Base-by-base conservation (phyloP, 805 yeast species). In the Candida montana region DNA sequence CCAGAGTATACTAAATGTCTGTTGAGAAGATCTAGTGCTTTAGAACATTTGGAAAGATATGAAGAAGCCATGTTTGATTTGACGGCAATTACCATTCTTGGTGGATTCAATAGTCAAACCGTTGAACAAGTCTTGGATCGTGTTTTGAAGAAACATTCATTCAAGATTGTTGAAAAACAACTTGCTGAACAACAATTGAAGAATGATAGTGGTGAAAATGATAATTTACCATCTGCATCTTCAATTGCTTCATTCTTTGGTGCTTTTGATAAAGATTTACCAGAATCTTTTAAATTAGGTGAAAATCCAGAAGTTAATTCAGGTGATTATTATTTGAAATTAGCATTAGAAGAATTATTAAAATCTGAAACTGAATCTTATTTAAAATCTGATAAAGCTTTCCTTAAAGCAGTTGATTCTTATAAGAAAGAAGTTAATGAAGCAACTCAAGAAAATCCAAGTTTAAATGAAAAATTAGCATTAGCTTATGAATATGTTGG, bases 1-100 rank as follows among this genome's bases (percentile, higher is more conserved):
- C 96, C 95, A 11, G 91, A 84, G 61, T 91, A 93, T 67, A 70
- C 86, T 56, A 93, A 93, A 69, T 93, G 97, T 64, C 71, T 89
- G 48, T 69, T 87, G 56, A 87, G 99, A 67, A 83, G 99, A 65
- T 96, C 96, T 27, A 78, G 82, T 51, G 95, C 97, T 26, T 83
- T 83, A 62, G 99, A 93, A 68, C 75, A 78, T 50, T 64, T 88
- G 48, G 95, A 79, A 54, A 69, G 74, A 50, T 89, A 75, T 64
- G 76, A 79, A 35, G 95, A 90, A 45, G 90, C 99, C 34, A 81
- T 88, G 77, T 80, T 82, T 63, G 99, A 93, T 65, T 75, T 85
- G 62, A 90, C 97, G 40, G 89, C 95, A 3, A 75, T 90, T 54
- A 81, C 95, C 37, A 76, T 93, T 45, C 77, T 80, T 60, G 93